A percentile compares a stretch with the other conserved stretches of the same genome.
Conservation (phyloP, 176 grass and related monocot species). For the Saccharum spontaneum region DNA sequence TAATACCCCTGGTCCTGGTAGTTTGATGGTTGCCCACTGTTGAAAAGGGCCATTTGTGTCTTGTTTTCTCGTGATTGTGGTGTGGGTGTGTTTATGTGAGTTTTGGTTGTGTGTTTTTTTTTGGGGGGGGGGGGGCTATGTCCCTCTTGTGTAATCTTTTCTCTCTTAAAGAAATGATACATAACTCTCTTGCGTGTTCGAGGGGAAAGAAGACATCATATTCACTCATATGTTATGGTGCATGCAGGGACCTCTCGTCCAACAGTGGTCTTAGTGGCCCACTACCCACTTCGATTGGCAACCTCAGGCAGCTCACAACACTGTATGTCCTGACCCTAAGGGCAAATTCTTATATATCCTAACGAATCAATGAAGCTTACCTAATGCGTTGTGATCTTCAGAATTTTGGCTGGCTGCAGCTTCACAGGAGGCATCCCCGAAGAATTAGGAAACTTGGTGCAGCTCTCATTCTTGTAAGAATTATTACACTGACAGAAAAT, state of each 20-base stretch:
- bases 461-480: slow-evolving; percentile 59
- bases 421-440: slow-evolving; percentile 51
- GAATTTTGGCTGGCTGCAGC: slow-evolving; percentile 40
- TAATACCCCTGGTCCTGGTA: not conserved
- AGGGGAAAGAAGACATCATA: not conserved
- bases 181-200: not conserved
- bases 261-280: slow-evolving; percentile 44
- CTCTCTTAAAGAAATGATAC: not conserved
- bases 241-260: slow-evolving; percentile 54
- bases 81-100: not conserved
- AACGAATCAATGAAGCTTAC: not conserved
- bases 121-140: not conserved
- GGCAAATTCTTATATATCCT: slow-evolving; percentile 16
- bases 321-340: slow-evolving; percentile 32
- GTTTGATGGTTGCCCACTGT: not conserved
- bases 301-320: slow-evolving; percentile 41
- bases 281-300: slow-evolving; percentile 37
- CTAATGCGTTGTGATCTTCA: slow-evolving; percentile 31
- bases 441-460: slow-evolving; percentile 43
- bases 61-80: not conserved
- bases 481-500: not conserved
- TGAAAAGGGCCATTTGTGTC: not conserved
- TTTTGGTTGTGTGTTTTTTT: not conserved
- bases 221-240: slow-evolving; percentile 24
- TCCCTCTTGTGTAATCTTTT: not conserved